Conservation (phyloP, 768 basidiomycete genomes). For the Amyloporia xantha region DNA sequence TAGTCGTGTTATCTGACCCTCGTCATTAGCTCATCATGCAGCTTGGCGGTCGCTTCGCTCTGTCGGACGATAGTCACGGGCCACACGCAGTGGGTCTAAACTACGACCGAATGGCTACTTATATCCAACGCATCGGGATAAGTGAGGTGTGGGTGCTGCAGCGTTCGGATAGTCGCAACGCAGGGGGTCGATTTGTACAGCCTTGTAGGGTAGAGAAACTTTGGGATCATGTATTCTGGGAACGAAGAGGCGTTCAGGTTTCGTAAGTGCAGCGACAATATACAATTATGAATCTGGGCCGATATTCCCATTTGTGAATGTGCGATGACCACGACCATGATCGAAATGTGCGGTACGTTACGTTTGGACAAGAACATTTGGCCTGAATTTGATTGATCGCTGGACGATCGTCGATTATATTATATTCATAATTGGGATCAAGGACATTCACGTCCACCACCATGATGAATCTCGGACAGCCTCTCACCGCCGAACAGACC, state of each 20-base stretch:
- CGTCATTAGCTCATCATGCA: constrained; percentile 57
- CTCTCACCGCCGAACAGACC: constrained; percentile 25
- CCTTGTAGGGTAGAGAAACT: constrained; percentile 40
- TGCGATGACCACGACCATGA: too few relatives aligned
- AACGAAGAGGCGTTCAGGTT: not conserved
- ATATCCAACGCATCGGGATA: constrained; percentile 57
- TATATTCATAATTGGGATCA: not conserved
- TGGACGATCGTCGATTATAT: not conserved
- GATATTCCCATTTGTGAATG: too few relatives aligned
- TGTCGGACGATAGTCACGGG: constrained; percentile 97
- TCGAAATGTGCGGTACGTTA: not conserved
- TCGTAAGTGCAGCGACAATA: not conserved
- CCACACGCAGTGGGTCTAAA: constrained; percentile 84
- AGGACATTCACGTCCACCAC: not conserved
- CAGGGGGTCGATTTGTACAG: constrained; percentile 37
- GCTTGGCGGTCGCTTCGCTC: constrained; percentile 64
- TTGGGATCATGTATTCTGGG: constrained; percentile 64
- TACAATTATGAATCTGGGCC: too few relatives aligned
- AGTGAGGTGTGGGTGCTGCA: constrained; percentile 60
- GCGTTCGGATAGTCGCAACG: constrained; percentile 32
- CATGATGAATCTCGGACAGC: constrained; percentile 7
- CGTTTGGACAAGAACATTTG: not conserved
- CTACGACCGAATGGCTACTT: constrained; percentile 59
- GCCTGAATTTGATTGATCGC: not conserved
- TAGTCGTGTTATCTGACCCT: not conserved